A percentile compares a stretch with the other conserved stretches of the same genome.
Conservation (phyloP, 2,329 filamentous ascomycete species). For the Pseudopyricularia cyperi region DNA sequence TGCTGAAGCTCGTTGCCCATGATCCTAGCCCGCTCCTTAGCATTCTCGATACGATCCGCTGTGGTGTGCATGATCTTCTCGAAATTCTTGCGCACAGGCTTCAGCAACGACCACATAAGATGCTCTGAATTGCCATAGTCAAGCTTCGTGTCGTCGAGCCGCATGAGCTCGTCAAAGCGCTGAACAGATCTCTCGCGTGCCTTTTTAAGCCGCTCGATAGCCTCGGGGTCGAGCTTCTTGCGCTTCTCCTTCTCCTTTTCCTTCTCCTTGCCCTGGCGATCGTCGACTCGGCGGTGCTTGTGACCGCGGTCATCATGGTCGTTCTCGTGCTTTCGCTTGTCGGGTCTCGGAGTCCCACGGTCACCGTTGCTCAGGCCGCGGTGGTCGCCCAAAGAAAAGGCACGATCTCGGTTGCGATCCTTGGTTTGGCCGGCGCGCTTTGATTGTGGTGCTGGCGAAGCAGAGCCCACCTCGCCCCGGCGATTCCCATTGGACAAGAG, state of each 20-base stretch:
- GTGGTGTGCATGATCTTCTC: conserved; percentile 22
- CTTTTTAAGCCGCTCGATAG: conserved; percentile 19
- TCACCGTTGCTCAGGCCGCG: conserved; percentile 38
- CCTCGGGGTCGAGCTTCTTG: conserved; percentile 20
- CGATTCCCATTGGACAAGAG: conserved; percentile 42
- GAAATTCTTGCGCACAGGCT: conserved; percentile 21
- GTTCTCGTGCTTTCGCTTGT: conserved; percentile 50
- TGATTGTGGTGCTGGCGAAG: conserved; percentile 53
- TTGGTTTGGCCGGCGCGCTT: conserved; percentile 34
- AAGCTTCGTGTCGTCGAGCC: conserved; percentile 20
- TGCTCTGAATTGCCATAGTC: conserved; percentile 19
- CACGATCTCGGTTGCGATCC: conserved; percentile 33
- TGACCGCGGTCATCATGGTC: conserved; percentile 34
- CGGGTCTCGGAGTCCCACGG: conserved; percentile 34
- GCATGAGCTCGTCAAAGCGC: conserved; percentile 22
- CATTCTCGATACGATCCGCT: conserved; percentile 14
- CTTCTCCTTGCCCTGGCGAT: conserved; percentile 23
- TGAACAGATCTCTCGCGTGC: conserved; percentile 20
- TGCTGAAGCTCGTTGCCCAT: conserved; percentile 21
- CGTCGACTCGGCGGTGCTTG: conserved; percentile 40
- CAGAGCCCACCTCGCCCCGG: conserved; percentile 45
- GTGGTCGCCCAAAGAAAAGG: conserved; percentile 26
- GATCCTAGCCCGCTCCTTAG: conserved; percentile 22
- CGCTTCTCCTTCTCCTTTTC: conserved; percentile 27
- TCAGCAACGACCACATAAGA: conserved; percentile 23